phyloP scores from a whole-genome alignment of 164 flowering plant genomes.

The Sedum album region DNA sequence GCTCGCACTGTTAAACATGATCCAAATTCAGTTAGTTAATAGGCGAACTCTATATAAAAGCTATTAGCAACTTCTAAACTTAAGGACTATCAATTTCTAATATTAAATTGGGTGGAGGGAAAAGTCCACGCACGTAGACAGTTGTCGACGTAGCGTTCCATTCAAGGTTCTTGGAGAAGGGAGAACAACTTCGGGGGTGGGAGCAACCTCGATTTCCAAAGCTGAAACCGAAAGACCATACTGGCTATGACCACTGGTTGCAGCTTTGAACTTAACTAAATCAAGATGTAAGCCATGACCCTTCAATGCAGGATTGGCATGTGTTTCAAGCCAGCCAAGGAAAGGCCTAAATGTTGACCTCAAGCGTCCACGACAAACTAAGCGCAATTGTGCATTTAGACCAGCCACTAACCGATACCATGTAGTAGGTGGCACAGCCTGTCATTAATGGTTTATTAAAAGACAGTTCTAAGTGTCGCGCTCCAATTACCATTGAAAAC shows the following conservation, averaged over 20 bases:
- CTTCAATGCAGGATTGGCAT: conserved; percentile 79
- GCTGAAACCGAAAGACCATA: conserved; percentile 69
- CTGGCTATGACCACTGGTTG: conserved; percentile 66
- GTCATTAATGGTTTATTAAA: conserved; percentile 10
- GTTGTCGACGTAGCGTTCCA: background rate
- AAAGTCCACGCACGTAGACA: background rate
- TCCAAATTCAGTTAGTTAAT: background rate
- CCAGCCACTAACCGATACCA: conserved; percentile 96
- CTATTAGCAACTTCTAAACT: background rate
- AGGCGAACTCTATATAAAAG: background rate
- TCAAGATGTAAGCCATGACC: conserved; percentile 60
- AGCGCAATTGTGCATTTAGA: conserved; percentile 84
- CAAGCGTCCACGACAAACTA: conserved; percentile 74
- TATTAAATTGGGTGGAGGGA: background rate
- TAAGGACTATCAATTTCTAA: background rate
- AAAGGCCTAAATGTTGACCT: conserved; percentile 51
- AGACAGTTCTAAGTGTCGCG: background rate
- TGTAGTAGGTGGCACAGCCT: conserved; percentile 84
- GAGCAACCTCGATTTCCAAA: conserved; percentile 36
- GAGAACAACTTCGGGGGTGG: background rate
- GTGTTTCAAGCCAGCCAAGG: conserved; percentile 77
- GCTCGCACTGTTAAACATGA: conserved; percentile 24
- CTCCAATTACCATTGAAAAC: background rate
- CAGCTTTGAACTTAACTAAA: conserved; percentile 78
- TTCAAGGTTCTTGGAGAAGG: background rate